Base-by-base conservation (phyloP, 208 protist genomes). In the Acanthamoeba quina region DNA sequence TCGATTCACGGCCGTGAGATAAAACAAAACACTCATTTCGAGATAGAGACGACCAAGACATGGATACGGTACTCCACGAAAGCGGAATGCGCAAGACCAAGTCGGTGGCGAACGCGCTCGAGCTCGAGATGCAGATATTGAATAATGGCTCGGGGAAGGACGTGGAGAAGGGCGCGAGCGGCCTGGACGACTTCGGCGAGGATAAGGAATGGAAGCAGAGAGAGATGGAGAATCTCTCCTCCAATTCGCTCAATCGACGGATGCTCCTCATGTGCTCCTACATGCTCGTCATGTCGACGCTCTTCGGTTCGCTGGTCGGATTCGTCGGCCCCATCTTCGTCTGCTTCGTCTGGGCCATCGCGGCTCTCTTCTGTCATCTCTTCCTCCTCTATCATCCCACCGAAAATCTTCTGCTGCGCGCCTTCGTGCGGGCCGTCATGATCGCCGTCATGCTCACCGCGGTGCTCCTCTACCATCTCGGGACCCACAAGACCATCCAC, bases 321-420 rank as follows among this genome's bases (percentile, higher is more conserved):
- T 76, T 76, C 68, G 68, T 76, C 17, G 68, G 68, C 4, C 68
- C 68, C 68, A 76, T 76, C 68, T 76, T 76, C 68, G 68, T 76
- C 31, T 76, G 68, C 34, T 76, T 76, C 29, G 68, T 76, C 31
- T 76, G 68, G 68, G 68, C 68, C 29, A 76, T 76, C 68, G 68
- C 4, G 29, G n/a, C 68, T 44, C 68, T 76, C 68, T 76, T 76
- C 29, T 76, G 68, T n/a, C 68, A 76, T 76, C 34, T 76, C 31
- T 76, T 76, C 68, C 68, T 76, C n/a, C n/a, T 44, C 68, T 76
- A 76, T 44, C 68, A 76, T 19, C 68, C 68, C 9, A 76, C 68
- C 31, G 68, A 76, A 44, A 76, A 76, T 76, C 68, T 76, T 34
- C n/a, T 76, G 10, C 68, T 76, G 34, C 68, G 68, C 31, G 68